Evolutionary conservation across 176 grass and related monocot genomes (phyloP).

Genomic region (Musa acuminata): DNA sequence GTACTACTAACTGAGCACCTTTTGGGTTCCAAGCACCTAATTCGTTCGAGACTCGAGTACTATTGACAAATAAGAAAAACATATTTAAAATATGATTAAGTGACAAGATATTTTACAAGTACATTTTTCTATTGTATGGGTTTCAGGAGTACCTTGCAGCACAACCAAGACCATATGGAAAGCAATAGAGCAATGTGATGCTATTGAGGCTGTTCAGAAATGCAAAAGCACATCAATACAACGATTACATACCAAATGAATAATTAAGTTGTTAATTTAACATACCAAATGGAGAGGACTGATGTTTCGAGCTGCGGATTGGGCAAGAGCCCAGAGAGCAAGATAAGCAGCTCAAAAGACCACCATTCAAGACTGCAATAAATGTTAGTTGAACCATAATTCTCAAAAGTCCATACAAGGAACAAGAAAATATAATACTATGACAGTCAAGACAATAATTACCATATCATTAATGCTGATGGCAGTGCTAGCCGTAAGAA

Average conservation of each 20-base stretch:
- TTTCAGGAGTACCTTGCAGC: conserved; percentile 59
- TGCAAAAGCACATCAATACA: conserved; percentile 1
- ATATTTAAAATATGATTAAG: background rate
- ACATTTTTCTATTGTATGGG: background rate
- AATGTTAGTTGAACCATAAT: conserved; percentile 12
- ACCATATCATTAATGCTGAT: conserved; percentile 92
- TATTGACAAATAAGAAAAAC: conserved; percentile 22
- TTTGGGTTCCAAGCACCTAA: conserved; percentile 77
- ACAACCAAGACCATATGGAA: conserved; percentile 74
- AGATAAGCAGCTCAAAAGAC: conserved; percentile 83
- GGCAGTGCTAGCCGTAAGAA: conserved; percentile 68
- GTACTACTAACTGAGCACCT: conserved; percentile 56
- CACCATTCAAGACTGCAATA: conserved; percentile 79
- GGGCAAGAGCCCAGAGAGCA: conserved; percentile 66
- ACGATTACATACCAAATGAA: background rate
- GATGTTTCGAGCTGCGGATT: conserved; percentile 80
- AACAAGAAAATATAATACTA: background rate
- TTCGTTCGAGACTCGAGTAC: conserved; percentile 90
- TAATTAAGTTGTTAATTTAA: conserved; percentile 1
- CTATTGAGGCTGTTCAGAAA: conserved; percentile 56
- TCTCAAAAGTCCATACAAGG: conserved; percentile 1
- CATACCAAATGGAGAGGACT: conserved; percentile 84
- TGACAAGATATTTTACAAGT: background rate
- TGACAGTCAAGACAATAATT: conserved; percentile 19
- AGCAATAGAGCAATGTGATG: conserved; percentile 53